Base-by-base conservation (phyloP, 2,329 filamentous ascomycete genomes). In the Penicillium sp. region DNA sequence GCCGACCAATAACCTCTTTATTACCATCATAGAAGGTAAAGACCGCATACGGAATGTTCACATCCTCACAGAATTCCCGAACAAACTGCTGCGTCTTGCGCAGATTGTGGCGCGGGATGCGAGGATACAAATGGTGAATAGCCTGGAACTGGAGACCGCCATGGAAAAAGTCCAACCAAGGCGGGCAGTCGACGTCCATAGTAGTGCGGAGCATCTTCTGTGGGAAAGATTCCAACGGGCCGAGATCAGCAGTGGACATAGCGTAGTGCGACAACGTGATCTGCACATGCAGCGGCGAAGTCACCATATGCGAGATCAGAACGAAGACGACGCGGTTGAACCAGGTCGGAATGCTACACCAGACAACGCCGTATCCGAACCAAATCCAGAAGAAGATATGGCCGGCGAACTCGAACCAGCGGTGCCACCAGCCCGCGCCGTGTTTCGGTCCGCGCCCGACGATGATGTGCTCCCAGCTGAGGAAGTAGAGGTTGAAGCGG, bases 181-280 rank as follows among this genome's bases (percentile, higher is more conserved):
- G 78, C 0, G 91, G 89, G 68, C 91, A 95, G 67, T 93, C 90
- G 14, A 95, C 85, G 61, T 95, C 90, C 91, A 96, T 96, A 7
- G 91, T 95, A 0, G 91, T 96, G 61, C 91, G 86, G 44, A 96
- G 80, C 87, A 94, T 93, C 71, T 86, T 89, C 74, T 95, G 91
- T 0, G 91, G 85, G 72, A 96, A 96, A 0, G 89, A 93, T 70
- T 96, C 91, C 48, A 85, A 78, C 0, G 88, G 85, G 0, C 92
- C 92, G 4, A 95, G 81, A 66, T 96, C 90, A 6, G 89, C 82
- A 0, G 91, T 96, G 64, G 89, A 92, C 91, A 95, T 96, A 57
- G 89, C 89, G 73, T 94, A 96, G 72, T 96, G 91, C 1, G 89
- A 93, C n/a, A 96, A 82, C 0, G 90, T 94, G 69, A 96, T 94